These are phyloP conservation scores for Lecanicillium sp. DNA, from an alignment of 2,329 filamentous ascomycete genomes.

Conservation along the genomic window DNA sequence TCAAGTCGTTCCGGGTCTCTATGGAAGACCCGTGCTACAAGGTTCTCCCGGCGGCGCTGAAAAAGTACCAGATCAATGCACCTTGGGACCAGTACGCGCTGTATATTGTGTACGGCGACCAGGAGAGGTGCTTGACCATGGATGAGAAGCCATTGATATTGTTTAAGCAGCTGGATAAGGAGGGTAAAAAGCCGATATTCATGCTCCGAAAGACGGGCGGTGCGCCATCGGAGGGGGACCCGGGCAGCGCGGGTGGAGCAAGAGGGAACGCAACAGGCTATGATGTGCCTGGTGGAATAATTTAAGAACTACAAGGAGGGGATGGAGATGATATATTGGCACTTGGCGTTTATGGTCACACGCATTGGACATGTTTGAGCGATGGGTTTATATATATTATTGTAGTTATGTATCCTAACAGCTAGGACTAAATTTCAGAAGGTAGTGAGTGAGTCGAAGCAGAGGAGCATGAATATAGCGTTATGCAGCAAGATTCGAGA, in stretches of 20 bases:
- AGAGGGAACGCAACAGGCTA: conserved; percentile 5
- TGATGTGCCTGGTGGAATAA: conserved; percentile 6
- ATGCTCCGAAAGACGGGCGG: conserved; percentile 63
- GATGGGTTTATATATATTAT: no score
- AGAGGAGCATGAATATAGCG: no score
- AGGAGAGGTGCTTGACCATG: conserved; percentile 84
- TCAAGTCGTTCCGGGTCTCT: conserved; percentile 96
- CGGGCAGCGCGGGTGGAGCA: conserved; percentile 3
- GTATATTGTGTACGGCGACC: conserved; percentile 98
- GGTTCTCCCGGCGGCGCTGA: conserved; percentile 87
- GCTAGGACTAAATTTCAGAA: no score
- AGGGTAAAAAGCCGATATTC: conserved; percentile 98
- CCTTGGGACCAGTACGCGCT: conserved; percentile 96
- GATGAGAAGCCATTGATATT: conserved; percentile 91
- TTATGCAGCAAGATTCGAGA: no score
- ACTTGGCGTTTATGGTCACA: no score
- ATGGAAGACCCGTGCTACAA: conserved; percentile 98
- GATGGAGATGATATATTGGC: no score
- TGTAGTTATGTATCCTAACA: no score
- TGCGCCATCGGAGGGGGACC: conserved; percentile 5
- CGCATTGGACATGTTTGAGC: no score
- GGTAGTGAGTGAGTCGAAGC: no score
- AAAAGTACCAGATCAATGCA: conserved; percentile 97
- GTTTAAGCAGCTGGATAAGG: conserved; percentile 95
- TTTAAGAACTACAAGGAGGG: not conserved